Evolutionary conservation across 2,329 filamentous ascomycete species (phyloP).

Genomic region (Curvularia verruculosa): DNA sequence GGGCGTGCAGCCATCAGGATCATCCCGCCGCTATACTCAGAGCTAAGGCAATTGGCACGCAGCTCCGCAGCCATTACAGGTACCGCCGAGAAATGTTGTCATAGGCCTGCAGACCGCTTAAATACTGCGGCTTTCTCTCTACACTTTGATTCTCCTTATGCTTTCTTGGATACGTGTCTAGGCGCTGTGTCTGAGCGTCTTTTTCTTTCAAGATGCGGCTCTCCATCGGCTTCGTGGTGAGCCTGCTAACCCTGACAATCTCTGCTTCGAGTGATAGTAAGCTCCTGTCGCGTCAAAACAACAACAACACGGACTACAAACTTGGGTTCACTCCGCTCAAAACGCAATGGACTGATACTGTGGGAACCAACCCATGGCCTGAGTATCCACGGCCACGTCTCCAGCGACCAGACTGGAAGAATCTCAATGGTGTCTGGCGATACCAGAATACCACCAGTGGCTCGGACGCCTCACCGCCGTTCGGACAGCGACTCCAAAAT

Average conservation of each 20-base stretch:
- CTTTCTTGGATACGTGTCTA: neutral
- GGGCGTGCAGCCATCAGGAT: slow-evolving; percentile 32
- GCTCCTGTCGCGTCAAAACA: slow-evolving; percentile 30
- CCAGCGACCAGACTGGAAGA: slow-evolving; percentile 61
- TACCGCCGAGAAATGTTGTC: slow-evolving; percentile 23
- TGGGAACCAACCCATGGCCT: slow-evolving; percentile 62
- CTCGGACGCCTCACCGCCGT: slow-evolving; percentile 53
- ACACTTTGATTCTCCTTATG: neutral
- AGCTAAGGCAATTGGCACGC: slow-evolving; percentile 28
- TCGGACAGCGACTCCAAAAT: slow-evolving; percentile 50
- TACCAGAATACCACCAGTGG: slow-evolving; percentile 54
- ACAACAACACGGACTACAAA: slow-evolving; percentile 41
- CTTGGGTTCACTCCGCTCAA: slow-evolving; percentile 37
- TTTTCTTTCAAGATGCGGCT: slow-evolving; percentile 26
- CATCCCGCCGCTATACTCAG: slow-evolving; percentile 34
- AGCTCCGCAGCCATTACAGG: slow-evolving; percentile 23
- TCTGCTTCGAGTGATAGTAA: slow-evolving; percentile 17
- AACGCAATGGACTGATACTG: slow-evolving; percentile 59
- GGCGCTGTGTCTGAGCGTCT: neutral
- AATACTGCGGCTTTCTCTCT: slow-evolving; percentile 22
- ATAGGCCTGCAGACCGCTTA: slow-evolving; percentile 23
- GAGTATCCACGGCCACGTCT: slow-evolving; percentile 65
- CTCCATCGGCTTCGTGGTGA: slow-evolving; percentile 16
- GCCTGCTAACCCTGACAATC: slow-evolving; percentile 17
- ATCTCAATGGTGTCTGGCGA: slow-evolving; percentile 65